phyloP scores from a whole-genome alignment of 257 asterid genomes.

The Solanum ossicruentum region DNA sequence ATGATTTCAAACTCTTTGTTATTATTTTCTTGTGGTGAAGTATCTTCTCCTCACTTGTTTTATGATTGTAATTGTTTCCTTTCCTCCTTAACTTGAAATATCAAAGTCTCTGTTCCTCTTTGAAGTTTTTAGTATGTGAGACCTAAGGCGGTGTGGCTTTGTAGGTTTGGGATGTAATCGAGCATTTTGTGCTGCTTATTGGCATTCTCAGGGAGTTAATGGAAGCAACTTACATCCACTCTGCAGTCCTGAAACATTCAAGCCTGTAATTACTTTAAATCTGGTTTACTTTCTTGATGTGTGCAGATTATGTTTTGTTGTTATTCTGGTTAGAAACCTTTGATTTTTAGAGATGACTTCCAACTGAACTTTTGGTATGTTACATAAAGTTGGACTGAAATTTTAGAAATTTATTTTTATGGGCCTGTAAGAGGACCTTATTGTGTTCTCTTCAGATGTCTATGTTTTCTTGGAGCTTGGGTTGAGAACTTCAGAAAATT shows the following conservation, averaged over 20 bases:
- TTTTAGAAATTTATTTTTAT: background rate
- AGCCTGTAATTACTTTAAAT: slow-evolving; percentile 44
- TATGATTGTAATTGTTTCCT: background rate
- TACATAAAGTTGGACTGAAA: background rate
- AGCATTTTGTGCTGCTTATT: slow-evolving; percentile 96
- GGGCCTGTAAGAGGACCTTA: background rate
- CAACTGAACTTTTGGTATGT: background rate
- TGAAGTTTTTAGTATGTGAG: background rate
- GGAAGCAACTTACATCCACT: slow-evolving; percentile 33
- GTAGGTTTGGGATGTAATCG: slow-evolving; percentile 94
- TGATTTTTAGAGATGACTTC: background rate
- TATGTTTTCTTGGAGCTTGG: background rate
- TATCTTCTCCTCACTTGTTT: background rate
- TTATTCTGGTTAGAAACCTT: background rate
- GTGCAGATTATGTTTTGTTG: background rate
- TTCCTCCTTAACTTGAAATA: background rate
- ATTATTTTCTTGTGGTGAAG: background rate
- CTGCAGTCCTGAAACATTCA: slow-evolving; percentile 60
- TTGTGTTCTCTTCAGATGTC: background rate
- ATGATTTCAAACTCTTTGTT: background rate
- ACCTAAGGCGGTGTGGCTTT: slow-evolving; percentile 1
- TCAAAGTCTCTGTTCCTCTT: background rate
- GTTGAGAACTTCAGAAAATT: background rate
- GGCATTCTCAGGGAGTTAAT: slow-evolving; percentile 63
- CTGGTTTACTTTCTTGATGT: background rate